These are phyloP conservation scores for Ceratocystis harringtonii DNA, from an alignment of 2,329 filamentous ascomycete genomes.

Conservation along the genomic window DNA sequence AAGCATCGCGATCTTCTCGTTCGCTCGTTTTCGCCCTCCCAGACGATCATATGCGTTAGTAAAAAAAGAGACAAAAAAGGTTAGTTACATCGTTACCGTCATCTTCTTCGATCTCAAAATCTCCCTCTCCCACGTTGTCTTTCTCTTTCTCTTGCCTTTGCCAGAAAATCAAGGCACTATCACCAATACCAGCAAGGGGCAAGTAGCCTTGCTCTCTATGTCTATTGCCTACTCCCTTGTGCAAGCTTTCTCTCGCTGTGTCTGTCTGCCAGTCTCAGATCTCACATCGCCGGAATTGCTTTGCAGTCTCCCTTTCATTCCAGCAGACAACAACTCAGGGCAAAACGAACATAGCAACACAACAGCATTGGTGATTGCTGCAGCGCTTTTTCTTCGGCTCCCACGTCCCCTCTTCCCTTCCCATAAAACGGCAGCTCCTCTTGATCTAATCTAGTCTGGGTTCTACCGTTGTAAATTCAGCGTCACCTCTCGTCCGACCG, in stretches of 20 bases:
- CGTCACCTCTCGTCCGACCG: background rate
- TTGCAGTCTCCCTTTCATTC: constrained; percentile 6
- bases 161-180: background rate
- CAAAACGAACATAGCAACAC: too few species aligned
- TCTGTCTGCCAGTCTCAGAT: background rate
- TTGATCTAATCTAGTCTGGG: too few species aligned
- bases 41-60: background rate
- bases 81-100: background rate
- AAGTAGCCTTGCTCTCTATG: too few species aligned
- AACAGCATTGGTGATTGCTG: too few species aligned
- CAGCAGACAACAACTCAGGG: background rate
- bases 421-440: background rate
- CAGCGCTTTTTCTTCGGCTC: background rate
- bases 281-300: background rate
- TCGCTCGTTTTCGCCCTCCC: background rate
- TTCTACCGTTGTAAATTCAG: background rate
- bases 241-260: too few species aligned
- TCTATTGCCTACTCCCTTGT: too few species aligned
- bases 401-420: background rate
- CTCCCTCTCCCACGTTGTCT: too few species aligned
- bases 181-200: background rate
- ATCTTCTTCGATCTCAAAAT: background rate
- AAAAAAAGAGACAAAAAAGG: background rate
- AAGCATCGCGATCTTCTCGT: background rate
- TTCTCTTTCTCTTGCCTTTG: background rate